Base-by-base conservation (phyloP, 495 filamentous ascomycete species). In the Hyaloscypha bicolor region DNA sequence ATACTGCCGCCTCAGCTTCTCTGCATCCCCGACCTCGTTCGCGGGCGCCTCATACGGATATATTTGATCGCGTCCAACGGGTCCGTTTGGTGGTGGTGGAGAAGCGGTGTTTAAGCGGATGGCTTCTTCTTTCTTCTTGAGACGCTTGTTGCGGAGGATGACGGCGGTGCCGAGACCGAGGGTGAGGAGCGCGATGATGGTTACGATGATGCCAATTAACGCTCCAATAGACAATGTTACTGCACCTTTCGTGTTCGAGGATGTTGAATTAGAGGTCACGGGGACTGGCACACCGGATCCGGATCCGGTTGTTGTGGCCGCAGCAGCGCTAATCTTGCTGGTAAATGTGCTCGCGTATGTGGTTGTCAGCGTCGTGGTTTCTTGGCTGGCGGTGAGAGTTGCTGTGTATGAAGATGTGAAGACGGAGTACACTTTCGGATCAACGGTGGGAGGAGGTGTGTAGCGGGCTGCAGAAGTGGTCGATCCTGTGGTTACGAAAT, bases 11-110 rank as follows among this genome's bases (percentile, higher is more conserved):
- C 52, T 45, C 19, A 42, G 21, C 8, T 51, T 51, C 16, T n/a
- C 19, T 6, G 33, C 9, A 57, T 32, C 33, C 2, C 9, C 21
- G 25, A n/a, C 63, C 59, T 65, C 63, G 22, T 57, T 62, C 4
- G 51, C 67, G 5, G 52, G 16, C 12, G 52, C 63, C 29, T 70
- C 68, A 25, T 70, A 70, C 6, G 68, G 63, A 45, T 66, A n/a
- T 8, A 65, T 45, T 39, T 70, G 68, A 53, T 70, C 68, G 55
- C 63, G 58, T 22, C 68, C 68, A 3, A 70, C 68, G 1, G 68
- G 68, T 4, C 68, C 68, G 30, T 70, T 70, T 1, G 68, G 53
- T 55, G 68, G 63, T 29, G 63, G 68, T 12, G 9, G 42, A 1
- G 16, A 14, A 16, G 42, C 37, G 25, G 55, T 32, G 14, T 12